Percentiles rank a stretch among this genome's conserved stretches.
These are phyloP conservation scores for Malus sieversii DNA, from an alignment of 306 rosid species.

Conservation along the genomic window DNA sequence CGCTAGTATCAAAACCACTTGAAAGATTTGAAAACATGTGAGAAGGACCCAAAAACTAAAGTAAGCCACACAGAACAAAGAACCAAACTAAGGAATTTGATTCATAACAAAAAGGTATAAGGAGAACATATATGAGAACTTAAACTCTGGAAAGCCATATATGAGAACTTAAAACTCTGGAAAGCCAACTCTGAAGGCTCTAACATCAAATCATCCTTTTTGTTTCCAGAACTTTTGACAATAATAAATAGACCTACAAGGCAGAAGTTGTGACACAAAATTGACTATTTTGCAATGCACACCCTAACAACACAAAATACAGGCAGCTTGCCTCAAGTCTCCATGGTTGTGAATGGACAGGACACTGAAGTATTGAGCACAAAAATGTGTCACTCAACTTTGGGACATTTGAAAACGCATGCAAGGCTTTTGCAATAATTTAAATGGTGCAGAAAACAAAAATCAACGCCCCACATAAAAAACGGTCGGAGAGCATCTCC, in stretches of 20 bases:
- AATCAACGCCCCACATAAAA: background rate
- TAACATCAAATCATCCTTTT: too few relatives aligned
- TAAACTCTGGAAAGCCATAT: background rate
- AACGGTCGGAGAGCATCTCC: background rate
- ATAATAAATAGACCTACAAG: background rate
- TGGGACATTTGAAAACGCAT: background rate
- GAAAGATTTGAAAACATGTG: background rate
- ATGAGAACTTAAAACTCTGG: too few relatives aligned
- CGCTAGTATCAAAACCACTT: background rate
- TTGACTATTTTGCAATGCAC: background rate
- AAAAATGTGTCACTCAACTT: background rate
- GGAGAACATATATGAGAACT: background rate
- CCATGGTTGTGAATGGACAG: background rate
- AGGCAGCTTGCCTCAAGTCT: background rate
- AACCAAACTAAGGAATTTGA: background rate
- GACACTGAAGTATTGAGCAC: background rate
- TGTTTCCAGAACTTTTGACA: background rate
- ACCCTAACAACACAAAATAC: background rate
- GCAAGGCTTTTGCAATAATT: background rate
- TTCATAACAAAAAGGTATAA: background rate
- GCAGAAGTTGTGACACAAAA: background rate
- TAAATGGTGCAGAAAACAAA: background rate
- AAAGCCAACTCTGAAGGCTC: too few relatives aligned
- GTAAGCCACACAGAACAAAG: background rate
- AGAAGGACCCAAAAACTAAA: background rate